A percentile compares a stretch with the other conserved stretches of the same genome.
phyloP scores from a whole-genome alignment of 805 yeast genomes.

The Zygoascus biomembranicola region DNA sequence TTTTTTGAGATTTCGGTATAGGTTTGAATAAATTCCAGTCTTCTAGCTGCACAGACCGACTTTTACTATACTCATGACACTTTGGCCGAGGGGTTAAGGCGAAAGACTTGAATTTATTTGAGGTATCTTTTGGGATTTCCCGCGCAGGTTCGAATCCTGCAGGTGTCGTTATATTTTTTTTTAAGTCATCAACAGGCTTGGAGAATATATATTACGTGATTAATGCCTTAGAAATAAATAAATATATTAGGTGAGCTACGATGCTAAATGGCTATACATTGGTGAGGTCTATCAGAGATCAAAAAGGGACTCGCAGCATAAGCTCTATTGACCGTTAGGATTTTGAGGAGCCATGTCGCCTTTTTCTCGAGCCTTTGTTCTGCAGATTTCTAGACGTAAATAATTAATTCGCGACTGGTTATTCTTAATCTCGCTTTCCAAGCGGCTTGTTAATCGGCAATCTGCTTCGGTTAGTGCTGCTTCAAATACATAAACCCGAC shows the following conservation, averaged over 20 bases:
- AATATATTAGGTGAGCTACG: not conserved
- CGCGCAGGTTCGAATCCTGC: conserved; percentile 38
- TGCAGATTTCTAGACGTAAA: not conserved
- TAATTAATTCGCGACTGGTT: not conserved
- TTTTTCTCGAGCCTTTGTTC: not conserved
- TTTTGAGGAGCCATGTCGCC: not conserved
- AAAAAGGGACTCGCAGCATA: not conserved
- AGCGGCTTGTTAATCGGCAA: not conserved
- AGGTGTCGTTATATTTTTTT: conserved; percentile 29
- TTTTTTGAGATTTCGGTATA: no score
- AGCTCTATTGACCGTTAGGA: not conserved
- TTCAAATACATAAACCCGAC: not conserved
- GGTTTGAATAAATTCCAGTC: no score
- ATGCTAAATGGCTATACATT: not conserved
- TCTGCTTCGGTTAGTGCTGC: not conserved
- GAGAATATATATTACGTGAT: not conserved
- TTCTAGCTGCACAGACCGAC: no score
- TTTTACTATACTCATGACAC: not conserved
- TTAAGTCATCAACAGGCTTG: no score
- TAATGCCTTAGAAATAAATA: not conserved
- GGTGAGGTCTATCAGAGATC: not conserved
- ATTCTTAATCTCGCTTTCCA: not conserved
- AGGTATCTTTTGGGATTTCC: conserved; percentile 6
- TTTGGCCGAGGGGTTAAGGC: conserved; percentile 8
- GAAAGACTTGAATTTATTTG: conserved; percentile 5